Conservation (phyloP, 2,329 filamentous ascomycete genomes). For the Colletotrichum costaricense region DNA sequence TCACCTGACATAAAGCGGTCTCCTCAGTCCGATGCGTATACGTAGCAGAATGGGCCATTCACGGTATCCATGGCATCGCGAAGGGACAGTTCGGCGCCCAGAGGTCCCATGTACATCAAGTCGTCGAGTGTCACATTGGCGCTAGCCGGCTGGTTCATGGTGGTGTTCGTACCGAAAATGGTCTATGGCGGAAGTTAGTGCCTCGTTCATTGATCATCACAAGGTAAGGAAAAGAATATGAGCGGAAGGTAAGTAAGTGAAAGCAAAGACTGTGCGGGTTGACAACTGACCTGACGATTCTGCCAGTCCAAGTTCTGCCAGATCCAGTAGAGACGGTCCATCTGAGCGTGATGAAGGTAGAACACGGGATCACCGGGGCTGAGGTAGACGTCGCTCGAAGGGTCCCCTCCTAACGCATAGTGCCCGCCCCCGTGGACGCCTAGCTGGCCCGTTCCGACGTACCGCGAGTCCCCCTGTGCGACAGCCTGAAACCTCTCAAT, state of each 20-base stretch:
- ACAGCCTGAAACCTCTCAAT: constrained; percentile 47
- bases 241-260: too few species aligned
- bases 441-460: constrained; percentile 41
- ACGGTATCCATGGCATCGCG: constrained; percentile 51
- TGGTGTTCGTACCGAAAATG: constrained; percentile 54
- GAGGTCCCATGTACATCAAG: constrained; percentile 42
- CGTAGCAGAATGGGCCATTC: constrained; percentile 56
- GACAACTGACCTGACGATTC: constrained; percentile 43
- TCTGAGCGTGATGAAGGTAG: constrained; percentile 57
- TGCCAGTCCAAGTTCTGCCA: constrained; percentile 59
- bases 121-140: constrained; percentile 55
- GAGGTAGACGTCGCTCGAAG: constrained; percentile 56
- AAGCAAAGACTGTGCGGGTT: too few species aligned
- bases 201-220: not conserved
- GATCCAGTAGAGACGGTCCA: constrained; percentile 59
- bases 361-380: constrained; percentile 58
- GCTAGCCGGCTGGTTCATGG: constrained; percentile 52
- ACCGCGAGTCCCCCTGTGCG: constrained; percentile 48
- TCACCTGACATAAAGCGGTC: not conserved
- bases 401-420: constrained; percentile 56
- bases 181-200: constrained; percentile 7
- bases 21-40: constrained; percentile 43
- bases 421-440: constrained; percentile 55
- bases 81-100: constrained; percentile 48
- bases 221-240: too few species aligned